Percentiles rank a stretch among this genome's conserved stretches.
phyloP scores from a whole-genome alignment of 306 rosid genomes.

The Rubus parviflorus region DNA sequence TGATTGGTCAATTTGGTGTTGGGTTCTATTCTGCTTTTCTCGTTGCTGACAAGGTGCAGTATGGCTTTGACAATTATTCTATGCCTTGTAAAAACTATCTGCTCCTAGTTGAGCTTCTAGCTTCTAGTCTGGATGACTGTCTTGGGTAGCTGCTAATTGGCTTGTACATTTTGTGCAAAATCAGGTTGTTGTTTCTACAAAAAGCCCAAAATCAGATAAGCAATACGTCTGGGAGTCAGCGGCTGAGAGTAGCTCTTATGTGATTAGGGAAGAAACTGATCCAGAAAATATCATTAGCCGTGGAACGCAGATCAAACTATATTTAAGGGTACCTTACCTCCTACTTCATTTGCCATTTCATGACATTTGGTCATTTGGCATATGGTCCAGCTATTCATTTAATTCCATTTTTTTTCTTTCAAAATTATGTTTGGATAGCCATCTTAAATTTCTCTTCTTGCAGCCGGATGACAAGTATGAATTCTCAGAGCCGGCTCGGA shows the following conservation, averaged over 20 bases:
- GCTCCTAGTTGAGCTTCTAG: conserved; percentile 11
- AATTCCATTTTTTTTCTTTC: neutral
- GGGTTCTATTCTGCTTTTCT: conserved; percentile 98
- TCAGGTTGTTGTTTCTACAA: conserved; percentile 91
- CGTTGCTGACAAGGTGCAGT: conserved; percentile 83
- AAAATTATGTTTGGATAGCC: neutral
- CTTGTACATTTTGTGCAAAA: conserved; percentile 24
- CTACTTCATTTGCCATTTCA: conserved; percentile 16
- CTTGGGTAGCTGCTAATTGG: conserved; percentile 31
- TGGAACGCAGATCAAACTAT: conserved; percentile 91
- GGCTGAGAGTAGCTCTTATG: conserved; percentile 88
- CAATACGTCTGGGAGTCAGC: conserved; percentile 88
- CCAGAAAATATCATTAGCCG: conserved; percentile 74
- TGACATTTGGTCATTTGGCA: neutral
- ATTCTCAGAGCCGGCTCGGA: conserved; percentile 76
- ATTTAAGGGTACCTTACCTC: conserved; percentile 58
- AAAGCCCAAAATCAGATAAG: conserved; percentile 91
- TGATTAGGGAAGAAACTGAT: conserved; percentile 88
- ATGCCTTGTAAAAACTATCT: neutral
- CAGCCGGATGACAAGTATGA: conserved; percentile 96
- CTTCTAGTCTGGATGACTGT: conserved; percentile 3
- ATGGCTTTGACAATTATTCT: conserved; percentile 19
- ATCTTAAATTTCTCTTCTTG: conserved; percentile 8
- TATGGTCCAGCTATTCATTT: neutral
- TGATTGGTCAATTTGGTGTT: conserved; percentile 98